phyloP scores from a whole-genome alignment of 257 asterid species.

The Nicotiana attenuata region DNA sequence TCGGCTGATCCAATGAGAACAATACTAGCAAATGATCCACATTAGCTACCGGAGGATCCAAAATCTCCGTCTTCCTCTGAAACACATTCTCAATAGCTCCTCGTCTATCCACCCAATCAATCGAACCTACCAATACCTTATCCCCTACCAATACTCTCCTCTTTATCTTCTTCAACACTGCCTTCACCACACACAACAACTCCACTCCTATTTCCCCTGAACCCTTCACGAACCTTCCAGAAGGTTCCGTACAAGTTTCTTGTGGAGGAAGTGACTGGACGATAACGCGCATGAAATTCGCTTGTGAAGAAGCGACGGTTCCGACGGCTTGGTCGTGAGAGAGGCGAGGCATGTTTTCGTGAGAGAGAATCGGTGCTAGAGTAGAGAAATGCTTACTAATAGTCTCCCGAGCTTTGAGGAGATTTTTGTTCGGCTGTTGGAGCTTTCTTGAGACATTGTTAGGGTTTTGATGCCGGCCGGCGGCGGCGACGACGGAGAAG shows the following conservation, averaged over 20 bases:
- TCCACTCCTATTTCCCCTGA: slow-evolving; percentile 48
- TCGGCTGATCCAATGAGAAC: slow-evolving; percentile 83
- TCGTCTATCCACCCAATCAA: slow-evolving; percentile 85
- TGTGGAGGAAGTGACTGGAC: slow-evolving; percentile 39
- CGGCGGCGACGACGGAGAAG: slow-evolving; percentile 30
- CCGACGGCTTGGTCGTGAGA: slow-evolving; percentile 75
- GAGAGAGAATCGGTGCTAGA: slow-evolving; percentile 62
- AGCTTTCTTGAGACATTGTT: slow-evolving; percentile 45
- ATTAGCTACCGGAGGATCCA: slow-evolving; percentile 93
- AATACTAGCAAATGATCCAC: slow-evolving; percentile 81
- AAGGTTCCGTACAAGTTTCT: slow-evolving; percentile 7
- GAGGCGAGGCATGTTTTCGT: slow-evolving; percentile 41
- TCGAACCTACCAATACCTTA: slow-evolving; percentile 74
- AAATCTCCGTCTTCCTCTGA: slow-evolving; percentile 58
- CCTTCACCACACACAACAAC: slow-evolving; percentile 83
- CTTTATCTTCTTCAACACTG: slow-evolving; percentile 85
- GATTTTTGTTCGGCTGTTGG: slow-evolving; percentile 55
- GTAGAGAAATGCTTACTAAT: slow-evolving; percentile 50
- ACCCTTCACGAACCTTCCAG: not conserved
- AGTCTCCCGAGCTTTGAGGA: slow-evolving; percentile 66
- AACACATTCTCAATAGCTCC: slow-evolving; percentile 94
- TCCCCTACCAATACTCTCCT: slow-evolving; percentile 94
- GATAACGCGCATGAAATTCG: slow-evolving; percentile 94
- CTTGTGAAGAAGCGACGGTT: slow-evolving; percentile 78
- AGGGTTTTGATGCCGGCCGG: slow-evolving; percentile 29